These are phyloP conservation scores for Danielia reshetovae DNA, from an alignment of 805 yeast species.

Conservation along the genomic window DNA sequence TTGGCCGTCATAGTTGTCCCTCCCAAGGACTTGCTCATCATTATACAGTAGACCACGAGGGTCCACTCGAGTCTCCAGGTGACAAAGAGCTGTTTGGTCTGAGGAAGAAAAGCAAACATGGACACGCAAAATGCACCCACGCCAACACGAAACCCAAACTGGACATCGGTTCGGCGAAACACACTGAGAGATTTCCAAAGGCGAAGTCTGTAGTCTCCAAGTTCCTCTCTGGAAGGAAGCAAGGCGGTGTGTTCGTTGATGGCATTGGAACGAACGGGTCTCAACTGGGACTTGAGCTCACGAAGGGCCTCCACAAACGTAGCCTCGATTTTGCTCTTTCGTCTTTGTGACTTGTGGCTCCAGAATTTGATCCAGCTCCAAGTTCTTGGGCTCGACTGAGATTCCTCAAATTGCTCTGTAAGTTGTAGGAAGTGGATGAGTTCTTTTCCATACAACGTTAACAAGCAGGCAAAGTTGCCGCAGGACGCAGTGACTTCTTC, in stretches of 20 bases:
- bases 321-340: slow-evolving; percentile 6
- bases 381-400: slow-evolving; percentile 21
- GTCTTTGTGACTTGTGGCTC: slow-evolving; percentile 22
- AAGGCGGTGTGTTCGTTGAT: slow-evolving; percentile 1
- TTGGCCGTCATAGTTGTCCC: slow-evolving; percentile 78
- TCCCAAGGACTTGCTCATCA: slow-evolving; percentile 82
- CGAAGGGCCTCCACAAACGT: slow-evolving; percentile 17
- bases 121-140: slow-evolving; percentile 68
- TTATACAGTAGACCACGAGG: slow-evolving; percentile 71
- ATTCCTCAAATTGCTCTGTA: slow-evolving; percentile 37
- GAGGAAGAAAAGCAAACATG: slow-evolving; percentile 60
- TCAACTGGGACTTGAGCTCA: slow-evolving; percentile 15
- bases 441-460: slow-evolving; percentile 61
- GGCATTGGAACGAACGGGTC: slow-evolving; percentile 1
- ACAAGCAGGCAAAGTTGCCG: slow-evolving; percentile 68
- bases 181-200: slow-evolving; percentile 50
- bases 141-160: slow-evolving; percentile 77
- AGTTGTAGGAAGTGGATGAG: slow-evolving; percentile 44
- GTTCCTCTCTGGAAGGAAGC: not conserved
- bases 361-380: slow-evolving; percentile 58
- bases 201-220: slow-evolving; percentile 9
- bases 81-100: slow-evolving; percentile 49
- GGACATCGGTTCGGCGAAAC: slow-evolving; percentile 63
- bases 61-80: slow-evolving; percentile 85
- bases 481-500: slow-evolving; percentile 84